Percentiles rank a stretch among this genome's conserved stretches.
phyloP scores from a whole-genome alignment of 352 stramenopile species.

The Aphanomyces euteiches region DNA sequence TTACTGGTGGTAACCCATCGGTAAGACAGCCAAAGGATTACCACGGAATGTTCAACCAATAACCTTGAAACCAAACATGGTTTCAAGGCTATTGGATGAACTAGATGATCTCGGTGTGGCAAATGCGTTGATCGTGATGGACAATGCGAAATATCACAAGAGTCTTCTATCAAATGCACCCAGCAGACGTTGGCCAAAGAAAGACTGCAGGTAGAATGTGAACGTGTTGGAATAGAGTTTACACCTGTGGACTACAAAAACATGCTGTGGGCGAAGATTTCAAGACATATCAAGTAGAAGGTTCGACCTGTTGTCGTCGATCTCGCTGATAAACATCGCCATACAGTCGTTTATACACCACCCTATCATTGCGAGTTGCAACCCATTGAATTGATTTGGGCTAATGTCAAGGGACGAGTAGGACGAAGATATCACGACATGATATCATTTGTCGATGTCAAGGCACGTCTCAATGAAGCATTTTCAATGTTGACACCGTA shows the following conservation, averaged over 20 bases:
- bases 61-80: too few species aligned
- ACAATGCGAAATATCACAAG: slow-evolving; percentile 35
- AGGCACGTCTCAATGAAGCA: slow-evolving; percentile 17
- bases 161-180: slow-evolving; percentile 2
- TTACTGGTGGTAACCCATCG: slow-evolving; percentile 31
- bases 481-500: slow-evolving; percentile 8
- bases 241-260: slow-evolving; percentile 14
- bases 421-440: slow-evolving; percentile 27
- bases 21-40: slow-evolving; percentile 32
- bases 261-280: slow-evolving; percentile 17
- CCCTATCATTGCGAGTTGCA: slow-evolving; percentile 36
- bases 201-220: background rate
- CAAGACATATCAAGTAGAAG: slow-evolving; percentile 11
- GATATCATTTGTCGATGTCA: slow-evolving; percentile 31
- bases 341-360: slow-evolving; percentile 31
- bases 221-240: slow-evolving; percentile 5
- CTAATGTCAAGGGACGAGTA: slow-evolving; percentile 32
- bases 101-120: background rate
- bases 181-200: slow-evolving; percentile 7
- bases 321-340: slow-evolving; percentile 13
- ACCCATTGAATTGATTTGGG: slow-evolving; percentile 34
- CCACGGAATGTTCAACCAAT: slow-evolving; percentile 37
- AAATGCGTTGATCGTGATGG: slow-evolving; percentile 31
- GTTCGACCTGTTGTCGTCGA: slow-evolving; percentile 23
- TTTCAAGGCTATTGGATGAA: slow-evolving; percentile 19